Evolutionary conservation across 331 rosid genomes (phyloP).

Genomic region (Acacia concinna): DNA sequence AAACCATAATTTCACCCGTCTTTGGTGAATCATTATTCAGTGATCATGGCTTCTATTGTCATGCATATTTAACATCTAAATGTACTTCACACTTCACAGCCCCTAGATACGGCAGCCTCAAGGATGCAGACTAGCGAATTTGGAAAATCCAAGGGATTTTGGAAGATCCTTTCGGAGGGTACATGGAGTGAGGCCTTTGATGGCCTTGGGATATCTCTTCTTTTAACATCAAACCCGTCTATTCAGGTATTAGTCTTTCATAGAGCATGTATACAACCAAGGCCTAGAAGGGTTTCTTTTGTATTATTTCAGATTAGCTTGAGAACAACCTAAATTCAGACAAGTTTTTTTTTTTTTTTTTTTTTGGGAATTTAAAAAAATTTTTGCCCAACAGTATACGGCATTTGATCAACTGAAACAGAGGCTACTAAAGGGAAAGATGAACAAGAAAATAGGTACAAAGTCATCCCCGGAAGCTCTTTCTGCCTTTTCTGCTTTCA

Average conservation of each 20-base stretch:
- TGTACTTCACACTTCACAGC: constrained; percentile 55
- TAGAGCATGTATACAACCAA: constrained; percentile 23
- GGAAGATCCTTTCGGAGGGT: constrained; percentile 84
- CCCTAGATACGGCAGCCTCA: constrained; percentile 88
- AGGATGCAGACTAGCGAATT: constrained; percentile 96
- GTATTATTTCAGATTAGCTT: constrained; percentile 15
- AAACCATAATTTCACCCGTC: background rate
- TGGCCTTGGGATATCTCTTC: constrained; percentile 91
- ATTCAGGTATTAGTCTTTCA: constrained; percentile 65
- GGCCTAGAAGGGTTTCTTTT: constrained; percentile 17
- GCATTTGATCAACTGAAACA: constrained; percentile 88
- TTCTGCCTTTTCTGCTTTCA: constrained; percentile 80
- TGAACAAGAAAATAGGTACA: constrained; percentile 45
- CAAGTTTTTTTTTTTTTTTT: no score
- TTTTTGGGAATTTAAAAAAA: no score
- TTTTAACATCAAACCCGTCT: constrained; percentile 90
- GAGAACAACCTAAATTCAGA: constrained; percentile 22
- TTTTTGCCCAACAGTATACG: constrained; percentile 63
- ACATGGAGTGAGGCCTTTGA: constrained; percentile 84
- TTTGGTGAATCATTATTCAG: constrained; percentile 11
- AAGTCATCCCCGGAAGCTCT: constrained; percentile 77
- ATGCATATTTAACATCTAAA: constrained; percentile 17
- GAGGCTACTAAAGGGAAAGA: constrained; percentile 52
- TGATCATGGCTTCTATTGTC: background rate
- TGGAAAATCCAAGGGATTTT: constrained; percentile 92